Base-by-base conservation (phyloP, 2,329 filamentous ascomycete species). In the Colletotrichum incanum region DNA sequence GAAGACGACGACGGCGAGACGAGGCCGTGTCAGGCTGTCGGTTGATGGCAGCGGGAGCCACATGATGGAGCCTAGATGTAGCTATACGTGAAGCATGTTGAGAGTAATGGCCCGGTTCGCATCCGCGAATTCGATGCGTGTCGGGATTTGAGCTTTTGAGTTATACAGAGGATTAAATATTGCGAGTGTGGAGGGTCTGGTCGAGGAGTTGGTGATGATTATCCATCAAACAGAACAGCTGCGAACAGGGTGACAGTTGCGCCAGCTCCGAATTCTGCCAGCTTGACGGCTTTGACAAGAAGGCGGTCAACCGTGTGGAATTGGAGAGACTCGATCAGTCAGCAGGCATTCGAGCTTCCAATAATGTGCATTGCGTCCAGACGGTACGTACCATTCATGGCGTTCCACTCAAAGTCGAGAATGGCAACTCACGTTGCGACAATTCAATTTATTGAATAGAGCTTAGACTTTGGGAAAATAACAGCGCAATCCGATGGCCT, bases 1-100 rank as follows among this genome's bases (percentile, higher is more conserved):
- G 49, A 90, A 76, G 31, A 90, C 75, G 62, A 89, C 85, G 65
- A 93, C 84, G 68, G 89, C 85, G 68, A 91, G 77, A 71, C 88
- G 85, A 59, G 86, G 85, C 76, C 89, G 85, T 66, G 86, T 86
- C 69, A 91, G 81, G 76, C 84, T 87, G 79, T 89, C 88, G 81
- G 85, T 84, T 79, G 86, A 84, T 73, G 84, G 78, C 75, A 84
- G 85, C 79, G 84, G 83, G 76, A 80, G 80, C 81, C 85, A 86
- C 86, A 88, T 88, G 77, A 68, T 72, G 68, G 61, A 63, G 34
- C 47, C 60, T 55, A 31, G 37, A 37, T 41, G 65, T 71, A 60
- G 71, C 64, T 74, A 74, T 62, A 49, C 61, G 56, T 47, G 52
- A 66, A 67, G 49, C 73, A 74, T 74, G 43, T 41, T 73, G 63